Evolutionary conservation across 2,329 filamentous ascomycete genomes (phyloP).

Genomic region (Septoria linicola): DNA sequence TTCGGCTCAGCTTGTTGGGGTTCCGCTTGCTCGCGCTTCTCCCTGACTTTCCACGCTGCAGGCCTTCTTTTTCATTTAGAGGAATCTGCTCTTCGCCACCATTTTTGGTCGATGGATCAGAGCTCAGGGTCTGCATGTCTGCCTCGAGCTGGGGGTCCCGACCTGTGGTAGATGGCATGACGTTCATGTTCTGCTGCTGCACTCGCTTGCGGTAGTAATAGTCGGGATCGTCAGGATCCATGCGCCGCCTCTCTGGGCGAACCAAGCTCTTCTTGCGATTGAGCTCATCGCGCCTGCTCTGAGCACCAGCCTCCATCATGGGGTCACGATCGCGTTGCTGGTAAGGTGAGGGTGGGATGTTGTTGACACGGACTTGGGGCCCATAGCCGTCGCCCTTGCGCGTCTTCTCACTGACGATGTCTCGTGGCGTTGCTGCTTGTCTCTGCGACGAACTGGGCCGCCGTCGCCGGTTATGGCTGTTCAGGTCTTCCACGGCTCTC

Average conservation of each 20-base stretch:
- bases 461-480: conserved; percentile 23
- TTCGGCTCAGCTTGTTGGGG: conserved; percentile 52
- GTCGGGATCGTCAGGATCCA: conserved; percentile 85
- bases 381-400: conserved; percentile 35
- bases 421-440: conserved; percentile 9
- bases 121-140: conserved; percentile 54
- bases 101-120: conserved; percentile 48
- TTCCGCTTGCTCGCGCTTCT: conserved; percentile 39
- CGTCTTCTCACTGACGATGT: conserved; percentile 32
- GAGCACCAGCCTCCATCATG: conserved; percentile 46
- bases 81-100: conserved; percentile 36
- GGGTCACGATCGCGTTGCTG: conserved; percentile 51
- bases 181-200: conserved; percentile 89
- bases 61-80: conserved; percentile 35
- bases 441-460: conserved; percentile 29
- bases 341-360: conserved; percentile 45
- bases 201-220: conserved; percentile 82
- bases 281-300: conserved; percentile 50
- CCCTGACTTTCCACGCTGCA: conserved; percentile 24
- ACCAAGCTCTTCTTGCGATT: conserved; percentile 83
- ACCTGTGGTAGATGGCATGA: conserved; percentile 86
- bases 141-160: conserved; percentile 81
- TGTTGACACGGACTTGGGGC: conserved; percentile 22
- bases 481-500: conserved; percentile 20
- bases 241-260: conserved; percentile 80